phyloP scores from a whole-genome alignment of 2,329 filamentous ascomycete genomes.

The Didymella glomerata region DNA sequence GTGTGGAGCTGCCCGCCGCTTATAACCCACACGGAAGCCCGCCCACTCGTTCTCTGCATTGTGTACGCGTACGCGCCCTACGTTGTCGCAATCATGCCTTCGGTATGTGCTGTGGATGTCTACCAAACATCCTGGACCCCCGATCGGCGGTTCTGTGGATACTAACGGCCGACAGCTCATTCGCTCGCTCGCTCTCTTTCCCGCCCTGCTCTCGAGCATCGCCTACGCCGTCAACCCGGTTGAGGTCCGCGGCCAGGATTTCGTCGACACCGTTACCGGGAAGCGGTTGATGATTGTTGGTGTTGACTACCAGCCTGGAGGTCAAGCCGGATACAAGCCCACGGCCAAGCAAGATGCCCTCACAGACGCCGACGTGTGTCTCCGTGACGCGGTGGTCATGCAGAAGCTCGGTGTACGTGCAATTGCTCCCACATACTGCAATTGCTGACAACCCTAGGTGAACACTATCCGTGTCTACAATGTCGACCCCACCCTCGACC shows the following conservation, averaged over 20 bases:
- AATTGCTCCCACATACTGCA: not conserved
- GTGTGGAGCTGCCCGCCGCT: slow-evolving; percentile 13
- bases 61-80: slow-evolving; percentile 16
- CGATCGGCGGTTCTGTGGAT: slow-evolving; percentile 13
- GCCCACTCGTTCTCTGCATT: slow-evolving; percentile 6
- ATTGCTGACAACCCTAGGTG: slow-evolving; percentile 37
- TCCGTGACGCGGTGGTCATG: slow-evolving; percentile 70
- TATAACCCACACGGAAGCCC: slow-evolving; percentile 9
- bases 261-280: slow-evolving; percentile 66
- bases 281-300: slow-evolving; percentile 69
- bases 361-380: slow-evolving; percentile 64
- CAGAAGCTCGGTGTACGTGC: slow-evolving; percentile 63
- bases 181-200: slow-evolving; percentile 38
- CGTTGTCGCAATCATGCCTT: slow-evolving; percentile 21
- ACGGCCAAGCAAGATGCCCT: slow-evolving; percentile 62
- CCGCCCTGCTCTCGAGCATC: slow-evolving; percentile 52
- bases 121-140: slow-evolving; percentile 13
- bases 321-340: slow-evolving; percentile 65
- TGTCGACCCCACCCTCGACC: slow-evolving; percentile 65
- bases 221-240: slow-evolving; percentile 64
- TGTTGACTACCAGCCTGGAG: slow-evolving; percentile 69
- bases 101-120: slow-evolving; percentile 12
- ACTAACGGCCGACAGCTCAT: slow-evolving; percentile 36
- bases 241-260: slow-evolving; percentile 66
- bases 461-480: slow-evolving; percentile 74